Conservation (phyloP, 768 basidiomycete genomes). For the Xerocomus brunneocitrinus region DNA sequence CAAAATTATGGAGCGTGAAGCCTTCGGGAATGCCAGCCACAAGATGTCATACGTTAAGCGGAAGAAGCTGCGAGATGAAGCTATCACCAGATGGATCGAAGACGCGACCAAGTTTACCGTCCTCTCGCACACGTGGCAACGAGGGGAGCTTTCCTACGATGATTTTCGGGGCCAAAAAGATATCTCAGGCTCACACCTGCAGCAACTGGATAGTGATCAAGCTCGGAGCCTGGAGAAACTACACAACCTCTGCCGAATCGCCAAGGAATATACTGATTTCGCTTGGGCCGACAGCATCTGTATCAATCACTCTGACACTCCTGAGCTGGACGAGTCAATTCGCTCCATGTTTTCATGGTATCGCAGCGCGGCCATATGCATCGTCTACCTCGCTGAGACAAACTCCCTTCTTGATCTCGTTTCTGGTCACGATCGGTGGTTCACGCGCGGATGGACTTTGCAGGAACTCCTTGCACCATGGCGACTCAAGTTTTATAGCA, state of each 20-base stretch:
- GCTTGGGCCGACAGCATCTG: slow-evolving; percentile 1
- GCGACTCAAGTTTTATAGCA: not conserved
- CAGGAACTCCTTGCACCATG: slow-evolving; percentile 1
- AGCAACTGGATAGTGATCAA: not conserved
- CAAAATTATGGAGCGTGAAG: not conserved
- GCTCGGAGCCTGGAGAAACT: not conserved
- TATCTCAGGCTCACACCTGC: not conserved
- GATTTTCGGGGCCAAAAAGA: not conserved
- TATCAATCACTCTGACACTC: not conserved
- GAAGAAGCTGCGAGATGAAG: not conserved
- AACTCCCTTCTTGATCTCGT: not conserved
- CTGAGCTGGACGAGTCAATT: slow-evolving; percentile 1
- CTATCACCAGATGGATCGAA: not conserved
- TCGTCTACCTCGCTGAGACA: not conserved
- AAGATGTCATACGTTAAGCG: not conserved
- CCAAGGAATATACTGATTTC: not conserved
- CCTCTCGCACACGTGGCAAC: not conserved
- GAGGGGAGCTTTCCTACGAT: not conserved
- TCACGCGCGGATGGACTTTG: slow-evolving; percentile 2
- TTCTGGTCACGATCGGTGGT: not conserved
- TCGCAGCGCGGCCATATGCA: not conserved
- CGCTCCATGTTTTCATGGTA: slow-evolving; percentile 6
- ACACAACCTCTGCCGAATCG: not conserved
- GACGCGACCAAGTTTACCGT: not conserved
- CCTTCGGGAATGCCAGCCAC: not conserved